A percentile compares a stretch with the other conserved stretches of the same genome.
These are phyloP conservation scores for Trametes cingulata DNA, from an alignment of 768 basidiomycete genomes.

Conservation along the genomic window DNA sequence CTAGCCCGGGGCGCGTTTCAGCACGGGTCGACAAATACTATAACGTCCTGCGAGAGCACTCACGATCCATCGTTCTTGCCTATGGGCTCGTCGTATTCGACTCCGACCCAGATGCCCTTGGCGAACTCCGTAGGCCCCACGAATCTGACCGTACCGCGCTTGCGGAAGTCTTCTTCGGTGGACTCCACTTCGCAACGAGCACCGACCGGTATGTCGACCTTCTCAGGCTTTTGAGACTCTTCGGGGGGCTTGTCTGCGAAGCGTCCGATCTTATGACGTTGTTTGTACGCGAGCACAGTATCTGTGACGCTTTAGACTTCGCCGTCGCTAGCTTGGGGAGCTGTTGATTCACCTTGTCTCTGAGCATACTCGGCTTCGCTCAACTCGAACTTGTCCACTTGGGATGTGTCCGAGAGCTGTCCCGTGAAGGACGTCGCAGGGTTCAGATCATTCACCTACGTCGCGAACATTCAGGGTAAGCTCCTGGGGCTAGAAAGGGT, in stretches of 20 bases:
- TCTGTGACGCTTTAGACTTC: constrained; percentile 46
- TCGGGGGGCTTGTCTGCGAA: constrained; percentile 60
- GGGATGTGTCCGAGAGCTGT: constrained; percentile 79
- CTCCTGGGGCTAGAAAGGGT: too few species aligned
- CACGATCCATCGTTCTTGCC: constrained; percentile 96
- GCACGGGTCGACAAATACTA: constrained; percentile 1
- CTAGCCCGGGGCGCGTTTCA: constrained; percentile 39
- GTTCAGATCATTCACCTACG: constrained; percentile 72
- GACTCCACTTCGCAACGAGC: constrained; percentile 85
- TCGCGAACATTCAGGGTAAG: neutral
- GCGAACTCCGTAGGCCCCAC: constrained; percentile 81
- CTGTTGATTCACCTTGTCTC: constrained; percentile 59
- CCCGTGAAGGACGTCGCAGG: constrained; percentile 77
- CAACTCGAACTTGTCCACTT: constrained; percentile 93
- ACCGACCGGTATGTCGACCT: constrained; percentile 60
- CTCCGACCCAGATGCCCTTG: constrained; percentile 81
- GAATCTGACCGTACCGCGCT: constrained; percentile 84
- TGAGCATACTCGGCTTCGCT: constrained; percentile 78
- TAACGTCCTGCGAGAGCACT: constrained; percentile 36
- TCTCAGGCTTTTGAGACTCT: constrained; percentile 33
- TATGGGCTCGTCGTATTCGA: constrained; percentile 94
- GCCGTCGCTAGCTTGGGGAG: neutral
- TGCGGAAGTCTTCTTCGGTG: constrained; percentile 63
- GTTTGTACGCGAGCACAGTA: constrained; percentile 87
- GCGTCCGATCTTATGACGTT: constrained; percentile 82